A percentile compares a stretch with the other conserved stretches of the same genome.
Evolutionary conservation across 73 alveolate species (phyloP).

Genomic region (Stentor coeruleus): DNA sequence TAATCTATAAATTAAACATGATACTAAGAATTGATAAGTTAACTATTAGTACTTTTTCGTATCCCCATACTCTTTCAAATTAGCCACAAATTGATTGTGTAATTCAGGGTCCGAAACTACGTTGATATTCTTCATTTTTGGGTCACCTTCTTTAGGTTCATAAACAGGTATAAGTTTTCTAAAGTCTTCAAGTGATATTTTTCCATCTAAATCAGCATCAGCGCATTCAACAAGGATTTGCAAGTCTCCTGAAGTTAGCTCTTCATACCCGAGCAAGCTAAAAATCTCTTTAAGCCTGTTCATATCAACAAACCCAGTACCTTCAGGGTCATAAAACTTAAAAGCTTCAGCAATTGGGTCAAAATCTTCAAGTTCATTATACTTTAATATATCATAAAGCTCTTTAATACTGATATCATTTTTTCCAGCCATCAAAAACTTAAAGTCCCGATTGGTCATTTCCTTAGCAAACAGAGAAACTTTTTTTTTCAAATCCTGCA

Average conservation of each 20-base stretch:
- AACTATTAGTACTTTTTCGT: conserved; percentile 12
- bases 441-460: conserved; percentile 20
- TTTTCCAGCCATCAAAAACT: conserved; percentile 28
- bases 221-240: conserved; percentile 14
- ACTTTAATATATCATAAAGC: conserved; percentile 28
- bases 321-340: conserved; percentile 24
- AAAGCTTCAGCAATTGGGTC: conserved; percentile 32
- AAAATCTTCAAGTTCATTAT: conserved; percentile 22
- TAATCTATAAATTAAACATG: no score
- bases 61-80: conserved; percentile 24
- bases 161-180: conserved; percentile 12
- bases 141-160: conserved; percentile 20
- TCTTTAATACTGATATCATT: conserved; percentile 9
- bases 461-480: conserved; percentile 25
- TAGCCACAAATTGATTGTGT: conserved; percentile 16
- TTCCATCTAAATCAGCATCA: not conserved
- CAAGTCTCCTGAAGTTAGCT: conserved; percentile 21
- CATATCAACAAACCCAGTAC: conserved; percentile 20
- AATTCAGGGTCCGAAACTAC: conserved; percentile 11
- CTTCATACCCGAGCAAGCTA: conserved; percentile 22
- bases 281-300: conserved; percentile 4
- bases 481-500: conserved; percentile 23
- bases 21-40: no score
- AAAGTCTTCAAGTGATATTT: conserved; percentile 22
- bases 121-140: conserved; percentile 8